Conservation (phyloP, 1,284 basidiomycete genomes). For the Ustilago nuda region DNA sequence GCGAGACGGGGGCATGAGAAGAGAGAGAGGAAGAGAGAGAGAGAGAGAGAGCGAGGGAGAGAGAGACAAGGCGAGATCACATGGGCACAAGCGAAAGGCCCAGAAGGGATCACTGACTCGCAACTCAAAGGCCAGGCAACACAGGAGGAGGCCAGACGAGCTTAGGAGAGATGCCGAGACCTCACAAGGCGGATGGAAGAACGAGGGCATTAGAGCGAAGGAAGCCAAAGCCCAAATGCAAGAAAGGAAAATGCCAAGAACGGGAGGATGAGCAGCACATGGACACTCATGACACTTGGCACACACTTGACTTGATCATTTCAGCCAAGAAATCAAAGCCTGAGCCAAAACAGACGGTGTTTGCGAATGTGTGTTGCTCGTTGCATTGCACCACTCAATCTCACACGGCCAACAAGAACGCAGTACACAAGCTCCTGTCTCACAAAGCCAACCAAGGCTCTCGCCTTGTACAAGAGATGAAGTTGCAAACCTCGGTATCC, state of each 20-base stretch:
- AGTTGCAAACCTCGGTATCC: neutral
- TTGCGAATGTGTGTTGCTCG: neutral
- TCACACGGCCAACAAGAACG: too few species aligned
- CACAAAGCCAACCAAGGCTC: too few species aligned
- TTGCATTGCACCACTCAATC: neutral
- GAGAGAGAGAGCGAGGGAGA: neutral
- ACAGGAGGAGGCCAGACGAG: neutral
- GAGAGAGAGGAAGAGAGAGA: neutral
- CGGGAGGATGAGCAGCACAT: constrained; percentile 1
- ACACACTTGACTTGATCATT: neutral
- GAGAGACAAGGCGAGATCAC: neutral
- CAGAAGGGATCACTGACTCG: neutral
- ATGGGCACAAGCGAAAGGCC: neutral
- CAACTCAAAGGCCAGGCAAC: constrained; percentile 2
- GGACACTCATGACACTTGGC: neutral
- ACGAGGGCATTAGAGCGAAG: neutral
- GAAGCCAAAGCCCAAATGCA: constrained; percentile 5
- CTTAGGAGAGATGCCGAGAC: too few species aligned
- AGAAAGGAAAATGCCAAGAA: constrained; percentile 2
- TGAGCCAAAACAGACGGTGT: constrained; percentile 7
- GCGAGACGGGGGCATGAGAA: neutral
- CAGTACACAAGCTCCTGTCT: too few species aligned
- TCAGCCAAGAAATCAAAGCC: constrained; percentile 11
- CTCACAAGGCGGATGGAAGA: neutral
- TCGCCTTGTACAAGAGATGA: neutral